These are phyloP conservation scores for Hypoxylon sp. DNA, from an alignment of 2,329 filamentous ascomycete genomes.

Conservation along the genomic window DNA sequence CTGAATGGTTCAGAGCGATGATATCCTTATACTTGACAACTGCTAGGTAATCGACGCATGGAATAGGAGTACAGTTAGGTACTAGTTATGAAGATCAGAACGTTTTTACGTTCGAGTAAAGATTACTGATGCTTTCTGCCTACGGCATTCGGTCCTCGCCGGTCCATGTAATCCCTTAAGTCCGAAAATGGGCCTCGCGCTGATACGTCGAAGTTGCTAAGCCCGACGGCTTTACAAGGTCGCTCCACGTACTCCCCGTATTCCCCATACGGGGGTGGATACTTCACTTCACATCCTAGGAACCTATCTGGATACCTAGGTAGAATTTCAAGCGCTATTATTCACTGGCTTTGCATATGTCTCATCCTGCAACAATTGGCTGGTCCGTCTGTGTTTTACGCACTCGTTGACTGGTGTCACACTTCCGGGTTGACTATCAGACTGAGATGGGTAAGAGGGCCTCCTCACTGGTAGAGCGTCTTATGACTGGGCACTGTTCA, in stretches of 20 bases:
- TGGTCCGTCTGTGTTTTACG: too few species aligned
- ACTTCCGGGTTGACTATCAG: too few species aligned
- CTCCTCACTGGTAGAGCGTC: too few species aligned
- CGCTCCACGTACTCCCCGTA: too few species aligned
- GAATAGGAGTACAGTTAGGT: neutral
- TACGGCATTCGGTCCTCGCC: neutral
- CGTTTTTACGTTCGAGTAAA: neutral
- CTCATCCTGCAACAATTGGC: too few species aligned
- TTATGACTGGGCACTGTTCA: too few species aligned
- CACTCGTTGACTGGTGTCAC: too few species aligned
- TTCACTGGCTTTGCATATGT: too few species aligned
- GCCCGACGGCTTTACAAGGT: conserved; percentile 20
- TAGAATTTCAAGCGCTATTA: too few species aligned
- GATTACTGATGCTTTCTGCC: neutral
- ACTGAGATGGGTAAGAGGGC: too few species aligned
- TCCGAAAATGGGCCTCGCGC: conserved; percentile 11
- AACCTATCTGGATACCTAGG: neutral
- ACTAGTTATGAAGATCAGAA: neutral
- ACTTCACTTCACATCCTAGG: neutral
- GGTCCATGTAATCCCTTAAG: neutral
- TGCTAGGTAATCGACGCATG: neutral
- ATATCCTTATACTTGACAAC: conserved; percentile 11
- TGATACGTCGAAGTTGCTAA: conserved; percentile 7
- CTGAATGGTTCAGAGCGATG: conserved; percentile 11
- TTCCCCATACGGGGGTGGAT: neutral